These are phyloP conservation scores for Pilobolus umbonatus DNA, from an alignment of 192 early-diverging fungal genomes.

Conservation along the genomic window DNA sequence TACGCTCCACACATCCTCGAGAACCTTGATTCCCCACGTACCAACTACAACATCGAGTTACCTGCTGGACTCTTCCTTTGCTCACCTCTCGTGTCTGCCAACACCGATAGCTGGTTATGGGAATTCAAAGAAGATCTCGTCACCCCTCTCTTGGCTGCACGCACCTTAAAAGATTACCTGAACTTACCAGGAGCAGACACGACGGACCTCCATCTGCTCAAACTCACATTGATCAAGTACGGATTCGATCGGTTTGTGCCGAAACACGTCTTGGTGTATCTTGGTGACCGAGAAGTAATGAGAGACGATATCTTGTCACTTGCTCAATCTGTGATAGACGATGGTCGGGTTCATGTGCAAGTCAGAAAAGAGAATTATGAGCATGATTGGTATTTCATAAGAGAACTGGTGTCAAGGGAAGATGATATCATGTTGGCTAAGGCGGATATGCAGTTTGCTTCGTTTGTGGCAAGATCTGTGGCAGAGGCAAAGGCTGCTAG, in stretches of 20 bases:
- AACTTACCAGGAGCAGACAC: slow-evolving; percentile 4
- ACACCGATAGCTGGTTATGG: slow-evolving; percentile 15
- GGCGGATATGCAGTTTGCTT: no score
- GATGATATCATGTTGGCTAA: no score
- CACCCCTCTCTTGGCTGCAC: slow-evolving; percentile 1
- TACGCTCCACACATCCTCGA: slow-evolving; percentile 13
- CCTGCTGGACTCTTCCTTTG: slow-evolving; percentile 25
- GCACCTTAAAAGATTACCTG: slow-evolving; percentile 17
- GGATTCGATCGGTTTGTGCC: slow-evolving; percentile 16
- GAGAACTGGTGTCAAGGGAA: slow-evolving; percentile 3
- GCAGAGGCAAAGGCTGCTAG: no score
- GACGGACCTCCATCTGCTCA: slow-evolving; percentile 1
- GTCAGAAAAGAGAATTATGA: background rate
- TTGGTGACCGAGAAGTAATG: slow-evolving; percentile 22
- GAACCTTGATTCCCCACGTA: slow-evolving; percentile 2
- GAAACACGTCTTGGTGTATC: slow-evolving; percentile 1
- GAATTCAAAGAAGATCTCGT: slow-evolving; percentile 20
- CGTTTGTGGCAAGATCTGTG: no score
- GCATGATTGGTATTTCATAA: slow-evolving; percentile 14
- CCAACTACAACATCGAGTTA: background rate
- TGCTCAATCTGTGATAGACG: background rate
- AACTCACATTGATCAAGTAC: background rate
- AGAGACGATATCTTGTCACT: slow-evolving; percentile 20
- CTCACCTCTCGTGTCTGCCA: slow-evolving; percentile 23
- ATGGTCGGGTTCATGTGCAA: background rate